phyloP scores from a whole-genome alignment of 2,329 filamentous ascomycete species.

The Botrytis porri region DNA sequence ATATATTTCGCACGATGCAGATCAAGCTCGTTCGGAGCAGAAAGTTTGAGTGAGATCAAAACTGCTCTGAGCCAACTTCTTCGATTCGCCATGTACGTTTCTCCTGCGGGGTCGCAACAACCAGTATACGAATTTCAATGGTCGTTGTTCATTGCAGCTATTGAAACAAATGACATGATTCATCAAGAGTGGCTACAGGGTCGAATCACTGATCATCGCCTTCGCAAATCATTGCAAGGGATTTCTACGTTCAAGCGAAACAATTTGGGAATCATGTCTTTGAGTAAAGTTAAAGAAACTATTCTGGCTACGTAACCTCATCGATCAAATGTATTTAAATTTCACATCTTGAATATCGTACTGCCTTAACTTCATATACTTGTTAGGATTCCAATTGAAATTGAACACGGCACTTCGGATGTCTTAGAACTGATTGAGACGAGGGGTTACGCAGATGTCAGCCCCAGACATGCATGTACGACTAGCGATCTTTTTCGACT shows the following conservation, averaged over 20 bases:
- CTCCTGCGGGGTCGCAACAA: constrained; percentile 11
- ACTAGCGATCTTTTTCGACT: neutral
- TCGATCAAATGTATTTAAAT: neutral
- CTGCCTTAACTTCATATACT: neutral
- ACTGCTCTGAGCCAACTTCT: constrained; percentile 14
- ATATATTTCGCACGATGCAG: constrained; percentile 15
- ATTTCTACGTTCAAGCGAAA: constrained; percentile 1
- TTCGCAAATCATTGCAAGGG: neutral
- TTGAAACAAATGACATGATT: constrained; percentile 25
- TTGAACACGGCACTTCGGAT: neutral
- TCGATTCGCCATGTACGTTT: constrained; percentile 14
- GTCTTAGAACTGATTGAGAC: neutral
- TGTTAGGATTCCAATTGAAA: neutral
- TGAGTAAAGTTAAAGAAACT: neutral
- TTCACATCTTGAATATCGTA: no score
- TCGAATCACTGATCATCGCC: neutral
- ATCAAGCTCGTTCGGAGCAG: constrained; percentile 6
- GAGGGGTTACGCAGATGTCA: neutral
- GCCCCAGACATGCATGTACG: neutral
- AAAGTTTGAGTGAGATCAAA: neutral
- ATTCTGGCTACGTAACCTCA: neutral
- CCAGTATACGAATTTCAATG: constrained; percentile 25
- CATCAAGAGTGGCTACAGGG: constrained; percentile 24
- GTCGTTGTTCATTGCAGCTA: constrained; percentile 24
- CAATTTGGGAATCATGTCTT: neutral